These are phyloP conservation scores for Stenogyne calaminthoides DNA, from an alignment of 305 asterid species.

Conservation along the genomic window DNA sequence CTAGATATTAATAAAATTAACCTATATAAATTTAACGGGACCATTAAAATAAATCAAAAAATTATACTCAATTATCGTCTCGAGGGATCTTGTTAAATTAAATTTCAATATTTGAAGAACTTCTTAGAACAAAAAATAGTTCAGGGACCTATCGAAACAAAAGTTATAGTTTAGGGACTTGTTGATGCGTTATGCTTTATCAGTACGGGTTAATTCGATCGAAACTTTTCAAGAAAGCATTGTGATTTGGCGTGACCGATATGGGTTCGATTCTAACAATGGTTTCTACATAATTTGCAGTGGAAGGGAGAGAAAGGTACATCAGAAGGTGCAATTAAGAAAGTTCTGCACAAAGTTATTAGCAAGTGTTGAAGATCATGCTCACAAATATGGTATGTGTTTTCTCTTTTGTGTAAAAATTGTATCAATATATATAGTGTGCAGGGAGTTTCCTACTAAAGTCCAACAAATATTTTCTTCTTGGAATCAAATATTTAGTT, in stretches of 20 bases:
- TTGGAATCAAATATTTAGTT: slow-evolving; percentile 8
- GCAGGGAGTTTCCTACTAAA: slow-evolving; percentile 1
- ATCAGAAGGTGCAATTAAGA: slow-evolving; percentile 53
- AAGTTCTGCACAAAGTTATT: slow-evolving; percentile 56
- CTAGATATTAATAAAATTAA: too few relatives aligned
- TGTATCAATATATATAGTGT: slow-evolving; percentile 18
- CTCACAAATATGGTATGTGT: slow-evolving; percentile 4
- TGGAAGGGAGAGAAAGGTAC: slow-evolving; percentile 56
- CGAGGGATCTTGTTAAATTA: too few relatives aligned
- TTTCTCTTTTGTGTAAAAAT: slow-evolving; percentile 27
- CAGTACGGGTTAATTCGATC: neutral
- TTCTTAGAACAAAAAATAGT: too few relatives aligned
- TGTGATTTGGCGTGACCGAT: neutral
- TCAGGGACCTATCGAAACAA: too few relatives aligned
- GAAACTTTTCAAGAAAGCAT: neutral
- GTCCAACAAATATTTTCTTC: slow-evolving; percentile 8
- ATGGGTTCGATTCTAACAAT: neutral
- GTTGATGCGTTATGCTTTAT: too few relatives aligned
- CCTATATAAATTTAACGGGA: too few relatives aligned
- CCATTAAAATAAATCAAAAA: too few relatives aligned
- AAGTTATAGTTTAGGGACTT: too few relatives aligned
- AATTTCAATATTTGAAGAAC: too few relatives aligned
- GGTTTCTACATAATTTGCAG: slow-evolving; percentile 34
- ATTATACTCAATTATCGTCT: too few relatives aligned
- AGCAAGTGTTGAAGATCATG: slow-evolving; percentile 39